A percentile compares a stretch with the other conserved stretches of the same genome.
These are phyloP conservation scores for Rhodomyrtus tomentosa DNA, from an alignment of 345 rosid species.

Conservation along the genomic window DNA sequence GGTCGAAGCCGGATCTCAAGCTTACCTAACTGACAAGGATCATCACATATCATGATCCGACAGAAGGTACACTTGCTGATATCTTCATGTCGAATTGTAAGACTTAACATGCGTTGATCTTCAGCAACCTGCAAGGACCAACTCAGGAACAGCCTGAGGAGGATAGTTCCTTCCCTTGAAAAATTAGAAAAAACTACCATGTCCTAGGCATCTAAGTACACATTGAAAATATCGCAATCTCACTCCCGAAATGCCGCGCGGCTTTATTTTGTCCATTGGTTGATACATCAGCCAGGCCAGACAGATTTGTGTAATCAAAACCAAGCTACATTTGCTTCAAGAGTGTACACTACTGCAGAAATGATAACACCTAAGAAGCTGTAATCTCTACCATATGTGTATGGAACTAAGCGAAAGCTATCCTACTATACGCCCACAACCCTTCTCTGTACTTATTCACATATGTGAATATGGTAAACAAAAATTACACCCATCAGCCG, in stretches of 20 bases:
- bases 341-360: neutral
- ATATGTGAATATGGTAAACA: conserved; percentile 9
- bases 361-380: neutral
- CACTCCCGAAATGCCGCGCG: neutral
- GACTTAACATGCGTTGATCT: neutral
- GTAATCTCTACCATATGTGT: neutral
- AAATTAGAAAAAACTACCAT: neutral
- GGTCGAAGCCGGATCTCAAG: neutral
- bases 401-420: conserved; percentile 13
- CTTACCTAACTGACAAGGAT: neutral
- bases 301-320: neutral
- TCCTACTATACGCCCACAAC: conserved; percentile 29
- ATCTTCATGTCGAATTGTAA: neutral
- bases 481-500: conserved; percentile 21
- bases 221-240: neutral
- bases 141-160: neutral
- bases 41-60: neutral
- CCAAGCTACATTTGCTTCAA: neutral
- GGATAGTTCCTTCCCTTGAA: neutral
- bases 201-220: neutral
- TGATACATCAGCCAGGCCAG: neutral
- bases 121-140: neutral
- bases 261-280: neutral
- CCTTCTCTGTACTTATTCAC: conserved; percentile 33
- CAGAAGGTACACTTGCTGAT: neutral